These are phyloP conservation scores for Glebionis coronaria DNA, from an alignment of 129 eudicot species.

Conservation along the genomic window DNA sequence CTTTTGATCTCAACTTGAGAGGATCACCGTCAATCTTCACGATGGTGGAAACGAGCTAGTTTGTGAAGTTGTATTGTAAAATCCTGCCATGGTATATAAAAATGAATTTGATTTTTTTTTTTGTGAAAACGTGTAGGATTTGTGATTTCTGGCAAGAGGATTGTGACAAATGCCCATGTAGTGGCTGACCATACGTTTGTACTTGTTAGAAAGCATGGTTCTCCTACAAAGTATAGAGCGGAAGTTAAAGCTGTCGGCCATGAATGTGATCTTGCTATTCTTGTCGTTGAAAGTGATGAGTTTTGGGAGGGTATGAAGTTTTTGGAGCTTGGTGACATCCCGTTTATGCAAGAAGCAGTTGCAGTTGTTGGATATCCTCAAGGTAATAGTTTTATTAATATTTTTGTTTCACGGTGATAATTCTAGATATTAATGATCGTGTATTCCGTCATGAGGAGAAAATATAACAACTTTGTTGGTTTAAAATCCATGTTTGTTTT, in stretches of 20 bases:
- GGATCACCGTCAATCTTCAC: neutral
- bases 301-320: constrained; percentile 94
- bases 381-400: constrained; percentile 39
- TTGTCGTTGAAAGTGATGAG: constrained; percentile 74
- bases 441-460: too few species aligned
- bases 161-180: constrained; percentile 96
- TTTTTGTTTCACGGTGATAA: too few species aligned
- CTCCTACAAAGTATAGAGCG: constrained; percentile 89
- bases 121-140: constrained; percentile 51
- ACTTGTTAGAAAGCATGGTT: constrained; percentile 94
- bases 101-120: neutral
- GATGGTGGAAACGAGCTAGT: neutral
- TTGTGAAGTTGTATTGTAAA: neutral
- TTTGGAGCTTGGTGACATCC: constrained; percentile 89
- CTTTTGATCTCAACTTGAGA: too few species aligned
- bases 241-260: constrained; percentile 91
- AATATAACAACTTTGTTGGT: neutral
- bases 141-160: constrained; percentile 87
- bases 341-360: constrained; percentile 91
- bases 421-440: too few species aligned
- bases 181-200: constrained; percentile 98
- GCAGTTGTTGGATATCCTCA: constrained; percentile 99
- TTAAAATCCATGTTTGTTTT: neutral
- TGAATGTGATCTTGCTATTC: constrained; percentile 96
- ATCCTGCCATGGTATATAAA: neutral